Evolutionary conservation across 805 yeast species (phyloP).

Genomic region (Teunomyces kruisii): DNA sequence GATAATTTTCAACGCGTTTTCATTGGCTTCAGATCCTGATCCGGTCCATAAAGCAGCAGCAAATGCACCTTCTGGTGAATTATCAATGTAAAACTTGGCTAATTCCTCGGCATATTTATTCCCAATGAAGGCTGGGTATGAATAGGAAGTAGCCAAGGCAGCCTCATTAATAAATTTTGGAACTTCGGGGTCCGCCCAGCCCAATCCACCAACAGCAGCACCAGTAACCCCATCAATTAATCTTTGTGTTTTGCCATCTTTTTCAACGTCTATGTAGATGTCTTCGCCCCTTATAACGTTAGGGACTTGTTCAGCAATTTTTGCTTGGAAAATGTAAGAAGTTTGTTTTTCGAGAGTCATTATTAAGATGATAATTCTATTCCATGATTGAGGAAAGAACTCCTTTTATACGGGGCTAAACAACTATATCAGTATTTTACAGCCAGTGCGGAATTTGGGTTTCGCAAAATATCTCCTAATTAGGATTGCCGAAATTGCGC

Average conservation of each 20-base stretch:
- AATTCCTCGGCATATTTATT: conserved; percentile 24
- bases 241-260: conserved; percentile 5
- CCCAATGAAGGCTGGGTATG: conserved; percentile 23
- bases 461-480: neutral
- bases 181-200: conserved; percentile 29
- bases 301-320: conserved; percentile 36
- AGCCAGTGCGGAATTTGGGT: neutral
- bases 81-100: conserved; percentile 28
- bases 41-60: conserved; percentile 40
- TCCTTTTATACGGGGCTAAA: neutral
- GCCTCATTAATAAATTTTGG: conserved; percentile 20
- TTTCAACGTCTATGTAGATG: conserved; percentile 22
- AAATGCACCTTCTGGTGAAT: conserved; percentile 46
- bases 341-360: neutral
- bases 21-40: conserved; percentile 32
- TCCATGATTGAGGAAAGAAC: neutral
- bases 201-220: conserved; percentile 36
- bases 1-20: conserved; percentile 26
- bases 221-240: conserved; percentile 28
- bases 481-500: too few relatives aligned
- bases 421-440: neutral
- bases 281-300: conserved; percentile 46
- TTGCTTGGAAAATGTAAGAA: conserved; percentile 46
- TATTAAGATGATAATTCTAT: neutral
- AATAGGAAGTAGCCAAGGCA: conserved; percentile 20